Percentiles rank a stretch among this genome's conserved stretches.
Conservation (phyloP, 352 stramenopile genomes). For the Halophytophthora batemanensis region DNA sequence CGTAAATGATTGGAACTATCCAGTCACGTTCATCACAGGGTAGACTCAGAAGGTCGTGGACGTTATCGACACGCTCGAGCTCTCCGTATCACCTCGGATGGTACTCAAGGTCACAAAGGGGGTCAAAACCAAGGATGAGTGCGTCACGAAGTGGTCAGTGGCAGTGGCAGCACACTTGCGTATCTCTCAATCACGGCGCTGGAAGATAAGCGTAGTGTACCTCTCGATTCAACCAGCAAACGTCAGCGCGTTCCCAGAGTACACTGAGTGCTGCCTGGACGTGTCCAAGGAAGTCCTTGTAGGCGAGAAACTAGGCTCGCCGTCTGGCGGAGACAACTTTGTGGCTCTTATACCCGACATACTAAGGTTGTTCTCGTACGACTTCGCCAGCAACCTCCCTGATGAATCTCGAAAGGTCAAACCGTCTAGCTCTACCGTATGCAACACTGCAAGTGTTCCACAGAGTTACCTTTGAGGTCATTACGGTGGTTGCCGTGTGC, state of each 20-base stretch:
- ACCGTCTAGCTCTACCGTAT: not conserved
- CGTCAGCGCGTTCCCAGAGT: conserved; percentile 6
- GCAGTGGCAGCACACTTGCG: conserved; percentile 4
- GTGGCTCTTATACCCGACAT: conserved; percentile 6
- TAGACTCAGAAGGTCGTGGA: conserved; percentile 3
- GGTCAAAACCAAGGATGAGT: not conserved
- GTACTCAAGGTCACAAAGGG: conserved; percentile 1
- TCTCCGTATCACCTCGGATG: not conserved
- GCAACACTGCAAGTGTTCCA: not conserved
- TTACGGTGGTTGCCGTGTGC: conserved; percentile 1
- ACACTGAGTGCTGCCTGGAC: conserved; percentile 5
- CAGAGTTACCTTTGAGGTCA: not conserved
- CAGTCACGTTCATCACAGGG: not conserved
- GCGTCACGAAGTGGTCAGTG: conserved; percentile 4
- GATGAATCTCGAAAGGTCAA: not conserved
- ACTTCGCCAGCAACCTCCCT: conserved; percentile 2
- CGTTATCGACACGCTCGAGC: not conserved
- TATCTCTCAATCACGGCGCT: not conserved
- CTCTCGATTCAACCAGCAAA: conserved; percentile 1
- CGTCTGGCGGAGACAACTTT: not conserved
- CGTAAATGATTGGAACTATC: conserved; percentile 3
- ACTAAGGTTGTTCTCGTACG: conserved; percentile 4
- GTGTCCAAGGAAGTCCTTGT: not conserved
- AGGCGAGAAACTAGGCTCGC: not conserved
- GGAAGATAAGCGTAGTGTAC: conserved; percentile 4